A percentile compares a stretch with the other conserved stretches of the same genome.
Conservation (phyloP, 2,329 filamentous ascomycete genomes). For the Davidsoniella virescens region DNA sequence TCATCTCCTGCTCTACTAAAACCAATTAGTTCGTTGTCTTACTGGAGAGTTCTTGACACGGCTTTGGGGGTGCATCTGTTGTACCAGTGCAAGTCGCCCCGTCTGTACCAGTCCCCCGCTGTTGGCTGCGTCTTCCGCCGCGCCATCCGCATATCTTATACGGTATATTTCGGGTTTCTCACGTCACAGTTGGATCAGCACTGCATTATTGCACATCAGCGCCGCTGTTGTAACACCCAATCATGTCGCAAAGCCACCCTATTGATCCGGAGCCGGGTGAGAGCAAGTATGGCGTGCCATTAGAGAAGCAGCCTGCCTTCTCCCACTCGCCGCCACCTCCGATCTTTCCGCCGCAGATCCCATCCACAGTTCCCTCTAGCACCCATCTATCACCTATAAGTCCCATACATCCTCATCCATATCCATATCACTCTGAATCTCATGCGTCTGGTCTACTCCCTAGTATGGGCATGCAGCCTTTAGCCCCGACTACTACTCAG, state of each 20-base stretch:
- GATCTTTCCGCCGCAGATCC: slow-evolving; percentile 3
- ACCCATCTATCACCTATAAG: slow-evolving; percentile 10
- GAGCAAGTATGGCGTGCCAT: neutral
- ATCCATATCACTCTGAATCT: slow-evolving; percentile 1
- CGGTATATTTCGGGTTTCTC: neutral
- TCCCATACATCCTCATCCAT: slow-evolving; percentile 3
- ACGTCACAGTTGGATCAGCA: slow-evolving; percentile 7
- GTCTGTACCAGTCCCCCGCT: neutral
- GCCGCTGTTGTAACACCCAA: neutral
- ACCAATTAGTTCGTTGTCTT: neutral
- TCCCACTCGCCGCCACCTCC: slow-evolving; percentile 5
- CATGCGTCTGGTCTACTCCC: neutral
- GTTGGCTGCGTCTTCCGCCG: neutral
- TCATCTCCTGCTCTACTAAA: neutral
- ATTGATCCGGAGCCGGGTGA: slow-evolving; percentile 1
- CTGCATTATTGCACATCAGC: slow-evolving; percentile 5
- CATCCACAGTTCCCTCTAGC: neutral
- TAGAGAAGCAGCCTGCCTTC: slow-evolving; percentile 3
- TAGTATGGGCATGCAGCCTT: slow-evolving; percentile 4
- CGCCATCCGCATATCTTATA: slow-evolving; percentile 1
- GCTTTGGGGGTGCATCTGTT: neutral
- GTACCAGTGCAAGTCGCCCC: neutral
- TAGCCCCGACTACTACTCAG: slow-evolving; percentile 5
- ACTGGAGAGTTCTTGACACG: neutral
- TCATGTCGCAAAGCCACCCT: slow-evolving; percentile 8